These are phyloP conservation scores for Aphanomyces invadans DNA, from an alignment of 352 stramenopile genomes.

Conservation along the genomic window DNA sequence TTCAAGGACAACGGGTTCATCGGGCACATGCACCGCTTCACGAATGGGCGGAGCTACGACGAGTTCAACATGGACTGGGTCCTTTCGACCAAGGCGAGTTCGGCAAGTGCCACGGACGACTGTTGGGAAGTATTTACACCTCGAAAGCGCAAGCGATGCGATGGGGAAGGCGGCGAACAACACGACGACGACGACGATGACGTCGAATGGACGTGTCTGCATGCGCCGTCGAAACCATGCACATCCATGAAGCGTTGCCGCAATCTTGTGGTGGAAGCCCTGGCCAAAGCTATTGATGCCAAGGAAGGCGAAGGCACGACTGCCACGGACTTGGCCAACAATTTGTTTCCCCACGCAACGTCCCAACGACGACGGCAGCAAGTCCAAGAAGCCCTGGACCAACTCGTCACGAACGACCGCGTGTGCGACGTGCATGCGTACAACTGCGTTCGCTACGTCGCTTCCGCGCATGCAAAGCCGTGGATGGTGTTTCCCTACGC, in stretches of 20 bases:
- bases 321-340: neutral
- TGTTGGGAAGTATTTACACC: conserved; percentile 1
- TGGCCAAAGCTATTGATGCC: neutral
- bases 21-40: conserved; percentile 16
- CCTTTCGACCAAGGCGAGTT: neutral
- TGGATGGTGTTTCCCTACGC: conserved; percentile 60
- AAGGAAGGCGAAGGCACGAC: neutral
- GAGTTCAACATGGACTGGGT: conserved; percentile 5
- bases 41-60: neutral
- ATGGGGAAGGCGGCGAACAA: no score
- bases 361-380: neutral
- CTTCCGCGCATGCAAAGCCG: conserved; percentile 36
- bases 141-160: conserved; percentile 4
- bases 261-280: neutral
- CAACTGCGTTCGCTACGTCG: conserved; percentile 43
- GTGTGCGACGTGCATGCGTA: conserved; percentile 65
- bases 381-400: conserved; percentile 35
- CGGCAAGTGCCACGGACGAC: conserved; percentile 22
- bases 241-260: neutral
- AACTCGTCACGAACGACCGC: conserved; percentile 31
- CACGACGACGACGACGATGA: conserved; percentile 22
- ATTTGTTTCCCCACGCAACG: neutral
- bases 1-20: conserved; percentile 5
- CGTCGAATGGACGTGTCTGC: conserved; percentile 3
- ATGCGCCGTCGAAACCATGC: neutral